phyloP scores from a whole-genome alignment of 1,139 yeast species.

The Yarrowia galli region DNA sequence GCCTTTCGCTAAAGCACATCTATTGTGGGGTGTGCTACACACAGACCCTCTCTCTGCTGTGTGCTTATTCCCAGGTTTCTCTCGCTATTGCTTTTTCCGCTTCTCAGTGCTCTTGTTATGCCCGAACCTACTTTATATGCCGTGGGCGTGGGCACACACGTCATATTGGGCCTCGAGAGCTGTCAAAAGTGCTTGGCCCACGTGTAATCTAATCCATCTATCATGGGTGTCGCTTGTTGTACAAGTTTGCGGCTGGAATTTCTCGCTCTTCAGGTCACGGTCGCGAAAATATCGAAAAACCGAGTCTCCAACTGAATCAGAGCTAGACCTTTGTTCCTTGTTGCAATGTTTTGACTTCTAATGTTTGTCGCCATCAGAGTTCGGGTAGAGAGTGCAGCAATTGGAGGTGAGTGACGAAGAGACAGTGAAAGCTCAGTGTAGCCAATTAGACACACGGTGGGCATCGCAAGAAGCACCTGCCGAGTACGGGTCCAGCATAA shows the following conservation, averaged over 20 bases:
- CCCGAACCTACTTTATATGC: neutral
- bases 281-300: neutral
- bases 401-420: neutral
- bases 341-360: constrained; percentile 7
- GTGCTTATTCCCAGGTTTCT: neutral
- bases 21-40: constrained; percentile 6
- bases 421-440: neutral
- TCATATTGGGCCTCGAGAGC: neutral
- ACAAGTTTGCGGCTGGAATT: too few relatives aligned
- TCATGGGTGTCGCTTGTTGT: neutral
- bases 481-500: neutral
- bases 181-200: neutral
- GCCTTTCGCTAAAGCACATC: constrained; percentile 10
- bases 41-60: neutral
- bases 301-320: constrained; percentile 10
- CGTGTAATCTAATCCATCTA: constrained; percentile 7
- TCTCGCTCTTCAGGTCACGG: neutral
- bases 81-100: neutral
- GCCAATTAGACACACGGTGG: neutral
- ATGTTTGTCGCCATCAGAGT: constrained; percentile 21
- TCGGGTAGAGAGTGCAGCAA: constrained; percentile 2
- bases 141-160: neutral
- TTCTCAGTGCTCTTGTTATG: neutral
- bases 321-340: constrained; percentile 20
- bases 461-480: neutral